phyloP scores from a whole-genome alignment of 441 rosid genomes.

The Manihot esculenta region DNA sequence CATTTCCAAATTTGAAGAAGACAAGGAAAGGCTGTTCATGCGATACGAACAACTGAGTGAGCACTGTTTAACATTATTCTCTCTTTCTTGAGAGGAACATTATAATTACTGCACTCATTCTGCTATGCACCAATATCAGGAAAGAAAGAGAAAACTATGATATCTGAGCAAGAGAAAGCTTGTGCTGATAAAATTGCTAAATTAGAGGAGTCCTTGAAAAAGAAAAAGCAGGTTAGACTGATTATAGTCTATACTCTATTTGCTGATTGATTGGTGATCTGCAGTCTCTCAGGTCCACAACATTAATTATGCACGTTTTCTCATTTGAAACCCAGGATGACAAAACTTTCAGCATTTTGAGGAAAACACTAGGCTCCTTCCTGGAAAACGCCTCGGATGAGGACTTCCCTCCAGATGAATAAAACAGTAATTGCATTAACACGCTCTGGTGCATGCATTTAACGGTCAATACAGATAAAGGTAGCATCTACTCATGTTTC shows the following conservation, averaged over 20 bases:
- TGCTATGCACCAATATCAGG: slow-evolving; percentile 42
- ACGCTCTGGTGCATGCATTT: neutral
- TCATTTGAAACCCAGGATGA: slow-evolving; percentile 48
- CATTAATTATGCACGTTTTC: neutral
- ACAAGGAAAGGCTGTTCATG: slow-evolving; percentile 54
- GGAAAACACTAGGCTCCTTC: slow-evolving; percentile 8
- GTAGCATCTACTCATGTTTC: too few species aligned
- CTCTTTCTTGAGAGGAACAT: slow-evolving; percentile 11
- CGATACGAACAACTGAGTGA: slow-evolving; percentile 81
- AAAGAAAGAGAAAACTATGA: slow-evolving; percentile 71
- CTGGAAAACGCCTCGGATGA: slow-evolving; percentile 75
- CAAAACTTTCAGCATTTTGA: slow-evolving; percentile 39
- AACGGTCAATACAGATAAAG: neutral
- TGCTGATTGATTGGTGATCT: too few species aligned
- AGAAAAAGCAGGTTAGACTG: slow-evolving; percentile 42
- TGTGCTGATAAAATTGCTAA: slow-evolving; percentile 61
- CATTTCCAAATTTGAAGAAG: slow-evolving; percentile 68
- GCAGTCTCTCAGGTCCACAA: neutral
- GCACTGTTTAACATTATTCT: slow-evolving; percentile 16
- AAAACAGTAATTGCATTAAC: neutral
- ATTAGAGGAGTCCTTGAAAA: slow-evolving; percentile 68
- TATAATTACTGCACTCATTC: slow-evolving; percentile 14
- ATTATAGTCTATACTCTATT: neutral
- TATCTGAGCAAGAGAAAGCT: slow-evolving; percentile 60
- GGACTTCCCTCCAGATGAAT: slow-evolving; percentile 47